Percentiles rank a stretch among this genome's conserved stretches.
These are phyloP conservation scores for Termitomyces sp. DNA, from an alignment of 1,284 basidiomycete genomes.

Conservation along the genomic window DNA sequence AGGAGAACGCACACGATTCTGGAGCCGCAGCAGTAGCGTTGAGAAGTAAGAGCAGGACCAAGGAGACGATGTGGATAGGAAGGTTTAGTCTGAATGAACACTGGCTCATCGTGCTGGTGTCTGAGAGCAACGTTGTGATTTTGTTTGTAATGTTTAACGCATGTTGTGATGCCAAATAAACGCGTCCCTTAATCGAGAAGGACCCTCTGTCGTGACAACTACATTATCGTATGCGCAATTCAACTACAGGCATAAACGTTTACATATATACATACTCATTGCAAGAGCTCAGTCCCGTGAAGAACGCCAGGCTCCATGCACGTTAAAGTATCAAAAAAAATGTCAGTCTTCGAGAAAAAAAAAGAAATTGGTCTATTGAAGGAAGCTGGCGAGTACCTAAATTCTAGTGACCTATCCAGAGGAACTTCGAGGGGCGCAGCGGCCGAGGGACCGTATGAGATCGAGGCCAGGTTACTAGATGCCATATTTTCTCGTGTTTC, in stretches of 20 bases:
- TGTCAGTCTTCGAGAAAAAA: conserved; percentile 20
- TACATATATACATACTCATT: neutral
- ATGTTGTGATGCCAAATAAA: neutral
- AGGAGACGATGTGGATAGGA: neutral
- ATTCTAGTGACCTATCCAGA: neutral
- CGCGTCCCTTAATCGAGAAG: neutral
- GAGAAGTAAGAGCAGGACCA: neutral
- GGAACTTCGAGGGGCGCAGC: neutral
- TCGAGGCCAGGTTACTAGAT: neutral
- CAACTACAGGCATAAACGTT: neutral
- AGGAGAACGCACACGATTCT: conserved; percentile 19
- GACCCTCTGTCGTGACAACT: too few species aligned
- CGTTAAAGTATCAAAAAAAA: too few species aligned
- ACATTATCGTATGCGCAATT: too few species aligned
- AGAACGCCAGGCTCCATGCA: too few species aligned
- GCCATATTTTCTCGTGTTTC: neutral
- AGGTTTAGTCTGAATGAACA: neutral
- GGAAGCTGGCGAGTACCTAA: conserved; percentile 13
- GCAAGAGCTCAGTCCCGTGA: too few species aligned
- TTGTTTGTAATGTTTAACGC: neutral
- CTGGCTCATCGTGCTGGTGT: conserved; percentile 3
- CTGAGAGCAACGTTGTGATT: too few species aligned
- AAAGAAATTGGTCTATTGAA: conserved; percentile 20
- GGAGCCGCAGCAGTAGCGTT: conserved; percentile 6
- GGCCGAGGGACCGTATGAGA: too few species aligned